phyloP scores from a whole-genome alignment of 148 eudicot species.

The Bassia scoparia region DNA sequence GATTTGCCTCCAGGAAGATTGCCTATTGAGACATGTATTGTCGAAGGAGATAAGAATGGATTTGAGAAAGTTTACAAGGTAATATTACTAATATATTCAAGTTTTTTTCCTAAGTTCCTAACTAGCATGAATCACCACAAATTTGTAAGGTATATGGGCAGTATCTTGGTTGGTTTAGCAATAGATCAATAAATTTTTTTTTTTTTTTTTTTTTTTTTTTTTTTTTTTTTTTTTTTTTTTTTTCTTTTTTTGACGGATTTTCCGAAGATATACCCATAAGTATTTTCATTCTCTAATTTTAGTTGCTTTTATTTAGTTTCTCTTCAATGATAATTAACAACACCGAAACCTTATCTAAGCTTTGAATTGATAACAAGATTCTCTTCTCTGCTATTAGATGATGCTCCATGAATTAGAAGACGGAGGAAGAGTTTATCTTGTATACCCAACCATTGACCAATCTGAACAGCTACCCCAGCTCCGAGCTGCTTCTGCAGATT shows the following conservation, averaged over 20 bases:
- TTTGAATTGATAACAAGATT: not conserved
- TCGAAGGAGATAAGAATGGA: conserved; percentile 73
- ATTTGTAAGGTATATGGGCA: not conserved
- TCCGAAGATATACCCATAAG: no score
- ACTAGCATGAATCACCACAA: not conserved
- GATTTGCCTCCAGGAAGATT: conserved; percentile 94
- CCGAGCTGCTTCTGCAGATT: conserved; percentile 84
- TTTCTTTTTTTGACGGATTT: no score
- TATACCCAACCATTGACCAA: conserved; percentile 74
- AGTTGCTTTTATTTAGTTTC: not conserved
- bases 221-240: not conserved
- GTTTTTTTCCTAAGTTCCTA: not conserved
- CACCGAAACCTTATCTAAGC: not conserved
- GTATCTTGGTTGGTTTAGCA: not conserved
- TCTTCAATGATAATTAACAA: not conserved
- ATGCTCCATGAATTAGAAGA: conserved; percentile 59
- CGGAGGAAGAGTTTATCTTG: conserved; percentile 83
- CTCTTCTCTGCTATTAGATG: conserved; percentile 44
- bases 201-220: no score
- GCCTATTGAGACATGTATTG: conserved; percentile 62
- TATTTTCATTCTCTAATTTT: no score
- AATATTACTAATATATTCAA: not conserved
- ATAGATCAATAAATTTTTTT: no score
- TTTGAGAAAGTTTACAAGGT: conserved; percentile 79
- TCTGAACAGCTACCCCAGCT: conserved; percentile 92